Percentiles rank a stretch among this genome's conserved stretches.
Evolutionary conservation across 179 eudicot species (phyloP).

Genomic region (Drosera spatulata): DNA sequence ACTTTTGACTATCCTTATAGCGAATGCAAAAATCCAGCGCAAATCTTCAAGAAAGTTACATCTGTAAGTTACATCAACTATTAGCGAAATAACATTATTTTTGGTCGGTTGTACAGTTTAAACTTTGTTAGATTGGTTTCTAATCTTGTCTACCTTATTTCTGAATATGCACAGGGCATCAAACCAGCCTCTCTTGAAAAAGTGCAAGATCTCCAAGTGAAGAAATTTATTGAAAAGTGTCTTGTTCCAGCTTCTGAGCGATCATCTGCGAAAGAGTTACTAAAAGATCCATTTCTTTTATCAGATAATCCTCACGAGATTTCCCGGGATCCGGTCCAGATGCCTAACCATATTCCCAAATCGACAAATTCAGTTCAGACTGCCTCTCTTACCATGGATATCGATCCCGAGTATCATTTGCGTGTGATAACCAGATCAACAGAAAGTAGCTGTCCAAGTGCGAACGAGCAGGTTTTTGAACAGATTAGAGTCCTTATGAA

Average conservation of each 20-base stretch:
- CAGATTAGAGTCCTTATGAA: constrained; percentile 36
- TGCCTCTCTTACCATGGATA: constrained; percentile 53
- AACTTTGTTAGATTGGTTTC: not conserved
- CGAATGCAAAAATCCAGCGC: constrained; percentile 92
- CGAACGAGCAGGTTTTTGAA: constrained; percentile 34
- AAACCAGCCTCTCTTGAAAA: constrained; percentile 71
- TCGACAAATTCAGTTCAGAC: constrained; percentile 17
- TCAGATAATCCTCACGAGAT: constrained; percentile 22
- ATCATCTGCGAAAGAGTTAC: constrained; percentile 69
- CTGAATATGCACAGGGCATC: constrained; percentile 39
- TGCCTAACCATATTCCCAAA: constrained; percentile 23
- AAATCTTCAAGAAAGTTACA: constrained; percentile 86
- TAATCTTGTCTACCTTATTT: constrained; percentile 71
- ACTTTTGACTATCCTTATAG: constrained; percentile 87
- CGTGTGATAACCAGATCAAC: constrained; percentile 20
- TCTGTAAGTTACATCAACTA: constrained; percentile 36
- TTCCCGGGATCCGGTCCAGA: constrained; percentile 20
- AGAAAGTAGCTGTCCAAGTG: constrained; percentile 20
- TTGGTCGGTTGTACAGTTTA: not conserved
- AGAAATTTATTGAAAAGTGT: constrained; percentile 77
- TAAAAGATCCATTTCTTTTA: constrained; percentile 63
- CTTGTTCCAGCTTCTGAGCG: constrained; percentile 52
- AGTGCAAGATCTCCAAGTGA: constrained; percentile 50
- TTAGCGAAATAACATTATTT: constrained; percentile 2
- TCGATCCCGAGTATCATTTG: constrained; percentile 49